Evolutionary conservation across 1,284 basidiomycete genomes (phyloP).

Genomic region (Apiotrichum montevideense): DNA sequence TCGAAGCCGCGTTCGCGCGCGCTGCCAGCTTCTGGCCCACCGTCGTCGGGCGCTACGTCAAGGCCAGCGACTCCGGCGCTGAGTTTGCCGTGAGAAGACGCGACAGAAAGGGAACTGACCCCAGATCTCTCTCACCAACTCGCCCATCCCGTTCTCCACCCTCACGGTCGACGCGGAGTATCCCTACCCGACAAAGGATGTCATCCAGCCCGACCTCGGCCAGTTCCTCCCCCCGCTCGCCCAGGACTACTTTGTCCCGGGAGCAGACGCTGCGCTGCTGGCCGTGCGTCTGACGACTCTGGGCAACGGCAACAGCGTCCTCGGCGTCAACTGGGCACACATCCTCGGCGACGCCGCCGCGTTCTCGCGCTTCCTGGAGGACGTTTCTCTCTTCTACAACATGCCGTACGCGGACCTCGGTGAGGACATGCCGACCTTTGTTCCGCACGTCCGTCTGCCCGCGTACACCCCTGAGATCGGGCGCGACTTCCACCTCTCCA

Average conservation of each 20-base stretch:
- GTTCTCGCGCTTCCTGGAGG: conserved; percentile 16
- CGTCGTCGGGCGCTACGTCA: conserved; percentile 20
- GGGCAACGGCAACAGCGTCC: conserved; percentile 12
- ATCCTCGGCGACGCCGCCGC: conserved; percentile 23
- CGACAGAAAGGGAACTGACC: too few relatives aligned
- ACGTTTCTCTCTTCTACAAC: conserved; percentile 25
- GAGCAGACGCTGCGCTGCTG: conserved; percentile 17
- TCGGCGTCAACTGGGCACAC: conserved; percentile 25
- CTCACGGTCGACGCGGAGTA: conserved; percentile 17
- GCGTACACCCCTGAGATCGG: conserved; percentile 7
- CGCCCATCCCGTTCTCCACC: conserved; percentile 23
- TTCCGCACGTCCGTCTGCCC: conserved; percentile 17
- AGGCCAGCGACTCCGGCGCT: conserved; percentile 3
- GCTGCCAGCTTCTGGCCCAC: conserved; percentile 21
- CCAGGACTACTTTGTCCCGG: conserved; percentile 12
- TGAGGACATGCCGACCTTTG: conserved; percentile 17
- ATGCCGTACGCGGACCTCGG: conserved; percentile 13
- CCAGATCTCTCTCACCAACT: conserved; percentile 24
- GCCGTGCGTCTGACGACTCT: conserved; percentile 19
- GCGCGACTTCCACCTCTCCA: conserved; percentile 9
- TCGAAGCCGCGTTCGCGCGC: conserved; percentile 17
- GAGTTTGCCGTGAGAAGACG: conserved; percentile 16
- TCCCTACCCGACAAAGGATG: conserved; percentile 10
- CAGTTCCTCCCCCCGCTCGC: conserved; percentile 17
- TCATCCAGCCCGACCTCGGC: conserved; percentile 18